These are phyloP conservation scores for Myxozyma udenii DNA, from an alignment of 805 yeast species.

Conservation along the genomic window DNA sequence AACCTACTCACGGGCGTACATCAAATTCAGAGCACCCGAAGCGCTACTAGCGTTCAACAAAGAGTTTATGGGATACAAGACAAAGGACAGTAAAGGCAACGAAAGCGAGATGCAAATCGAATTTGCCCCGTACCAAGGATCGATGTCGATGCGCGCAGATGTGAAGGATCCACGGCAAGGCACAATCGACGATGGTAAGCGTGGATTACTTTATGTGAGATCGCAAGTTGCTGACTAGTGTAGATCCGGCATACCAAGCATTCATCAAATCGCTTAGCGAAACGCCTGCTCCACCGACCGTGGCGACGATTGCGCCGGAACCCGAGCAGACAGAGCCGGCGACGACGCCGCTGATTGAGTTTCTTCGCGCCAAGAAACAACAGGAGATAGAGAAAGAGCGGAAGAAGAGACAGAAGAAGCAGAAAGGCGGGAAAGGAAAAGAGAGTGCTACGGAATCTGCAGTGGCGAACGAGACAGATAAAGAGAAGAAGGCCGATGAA, in stretches of 20 bases:
- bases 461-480: background rate
- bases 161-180: constrained; percentile 33
- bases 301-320: constrained; percentile 1
- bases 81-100: constrained; percentile 33
- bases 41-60: constrained; percentile 38
- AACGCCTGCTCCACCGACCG: constrained; percentile 4
- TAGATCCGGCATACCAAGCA: constrained; percentile 36
- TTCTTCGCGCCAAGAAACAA: constrained; percentile 25
- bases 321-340: background rate
- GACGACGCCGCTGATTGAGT: constrained; percentile 28
- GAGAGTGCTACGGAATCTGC: background rate
- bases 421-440: constrained; percentile 5
- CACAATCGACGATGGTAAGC: constrained; percentile 33
- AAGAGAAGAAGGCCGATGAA: background rate
- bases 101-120: constrained; percentile 27
- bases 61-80: constrained; percentile 36
- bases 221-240: background rate
- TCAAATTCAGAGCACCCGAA: constrained; percentile 39
- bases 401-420: background rate
- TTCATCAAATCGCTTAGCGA: constrained; percentile 36
- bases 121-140: constrained; percentile 32
- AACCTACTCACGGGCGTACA: constrained; percentile 45
- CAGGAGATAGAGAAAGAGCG: background rate
- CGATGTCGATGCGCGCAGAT: background rate
- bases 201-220: background rate